Conservation (phyloP, 129 eudicot species). For the Lactuca saligna region DNA sequence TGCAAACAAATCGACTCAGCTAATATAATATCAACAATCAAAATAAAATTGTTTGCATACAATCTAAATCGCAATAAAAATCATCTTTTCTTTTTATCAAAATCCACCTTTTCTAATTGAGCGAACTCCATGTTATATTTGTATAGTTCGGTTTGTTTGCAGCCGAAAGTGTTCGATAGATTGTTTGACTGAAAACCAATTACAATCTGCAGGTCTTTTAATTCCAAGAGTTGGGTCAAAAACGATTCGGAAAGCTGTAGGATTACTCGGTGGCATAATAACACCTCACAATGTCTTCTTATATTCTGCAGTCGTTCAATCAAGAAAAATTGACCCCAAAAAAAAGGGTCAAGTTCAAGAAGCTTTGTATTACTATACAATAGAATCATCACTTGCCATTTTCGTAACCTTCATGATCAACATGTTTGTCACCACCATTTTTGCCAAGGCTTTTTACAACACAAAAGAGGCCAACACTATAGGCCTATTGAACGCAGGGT, state of each 20-base stretch:
- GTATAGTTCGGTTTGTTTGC: slow-evolving; percentile 6
- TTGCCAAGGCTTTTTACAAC: slow-evolving; percentile 66
- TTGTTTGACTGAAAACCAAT: background rate
- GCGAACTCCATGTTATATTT: background rate
- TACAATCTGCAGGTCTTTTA: slow-evolving; percentile 48
- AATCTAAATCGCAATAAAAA: background rate
- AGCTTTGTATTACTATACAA: slow-evolving; percentile 72
- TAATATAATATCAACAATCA: background rate
- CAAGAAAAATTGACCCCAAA: slow-evolving; percentile 54
- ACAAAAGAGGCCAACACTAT: slow-evolving; percentile 48
- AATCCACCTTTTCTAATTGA: background rate
- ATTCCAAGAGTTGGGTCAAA: slow-evolving; percentile 54
- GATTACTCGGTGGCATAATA: slow-evolving; percentile 74
- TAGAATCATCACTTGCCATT: slow-evolving; percentile 60
- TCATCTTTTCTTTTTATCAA: background rate
- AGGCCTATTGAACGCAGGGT: slow-evolving; percentile 69
- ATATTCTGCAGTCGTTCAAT: slow-evolving; percentile 72
- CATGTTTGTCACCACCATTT: slow-evolving; percentile 60
- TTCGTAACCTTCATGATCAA: slow-evolving; percentile 56
- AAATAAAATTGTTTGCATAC: background rate
- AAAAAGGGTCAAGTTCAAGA: slow-evolving; percentile 66
- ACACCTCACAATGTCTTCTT: slow-evolving; percentile 74
- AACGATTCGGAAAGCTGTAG: slow-evolving; percentile 56
- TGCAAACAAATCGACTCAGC: slow-evolving; percentile 11
- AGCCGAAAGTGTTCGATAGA: slow-evolving; percentile 2